Conservation (phyloP, 106 monocot species). For the Triglochin maritima region DNA sequence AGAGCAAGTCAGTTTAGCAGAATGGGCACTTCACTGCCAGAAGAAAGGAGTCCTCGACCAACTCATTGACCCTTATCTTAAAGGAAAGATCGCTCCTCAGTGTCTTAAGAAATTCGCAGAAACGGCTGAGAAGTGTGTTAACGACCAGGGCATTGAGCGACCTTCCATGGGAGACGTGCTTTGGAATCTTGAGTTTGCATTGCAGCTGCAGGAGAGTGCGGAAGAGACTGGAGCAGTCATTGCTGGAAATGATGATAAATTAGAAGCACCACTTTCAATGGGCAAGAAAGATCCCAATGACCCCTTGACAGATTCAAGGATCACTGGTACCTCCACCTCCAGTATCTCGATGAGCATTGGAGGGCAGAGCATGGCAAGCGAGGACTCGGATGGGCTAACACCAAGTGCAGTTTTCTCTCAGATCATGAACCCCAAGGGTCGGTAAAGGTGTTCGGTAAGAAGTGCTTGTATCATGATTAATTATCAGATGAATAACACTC, state of each 20-base stretch:
- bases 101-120: slow-evolving; percentile 64
- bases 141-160: slow-evolving; percentile 51
- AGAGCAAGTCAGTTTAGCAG: slow-evolving; percentile 14
- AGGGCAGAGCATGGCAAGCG: slow-evolving; percentile 27
- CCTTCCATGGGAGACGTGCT: slow-evolving; percentile 68
- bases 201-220: slow-evolving; percentile 57
- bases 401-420: slow-evolving; percentile 67
- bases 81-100: slow-evolving; percentile 34
- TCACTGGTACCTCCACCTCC: slow-evolving; percentile 20
- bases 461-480: no score
- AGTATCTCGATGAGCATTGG: slow-evolving; percentile 36
- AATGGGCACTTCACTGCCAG: slow-evolving; percentile 14
- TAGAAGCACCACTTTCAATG: not conserved
- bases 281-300: slow-evolving; percentile 19
- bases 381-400: slow-evolving; percentile 35
- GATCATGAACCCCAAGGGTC: slow-evolving; percentile 60
- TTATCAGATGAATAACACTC: no score
- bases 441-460: slow-evolving; percentile 14
- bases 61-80: slow-evolving; percentile 46
- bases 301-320: slow-evolving; percentile 12
- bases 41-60: slow-evolving; percentile 29
- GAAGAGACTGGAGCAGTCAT: slow-evolving; percentile 13
- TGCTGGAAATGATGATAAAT: not conserved
- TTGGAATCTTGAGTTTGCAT: slow-evolving; percentile 78
- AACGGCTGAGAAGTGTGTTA: slow-evolving; percentile 64